Evolutionary conservation across 192 early-diverging fungal genomes (phyloP).

Genomic region (Coemansia nantahalensis): DNA sequence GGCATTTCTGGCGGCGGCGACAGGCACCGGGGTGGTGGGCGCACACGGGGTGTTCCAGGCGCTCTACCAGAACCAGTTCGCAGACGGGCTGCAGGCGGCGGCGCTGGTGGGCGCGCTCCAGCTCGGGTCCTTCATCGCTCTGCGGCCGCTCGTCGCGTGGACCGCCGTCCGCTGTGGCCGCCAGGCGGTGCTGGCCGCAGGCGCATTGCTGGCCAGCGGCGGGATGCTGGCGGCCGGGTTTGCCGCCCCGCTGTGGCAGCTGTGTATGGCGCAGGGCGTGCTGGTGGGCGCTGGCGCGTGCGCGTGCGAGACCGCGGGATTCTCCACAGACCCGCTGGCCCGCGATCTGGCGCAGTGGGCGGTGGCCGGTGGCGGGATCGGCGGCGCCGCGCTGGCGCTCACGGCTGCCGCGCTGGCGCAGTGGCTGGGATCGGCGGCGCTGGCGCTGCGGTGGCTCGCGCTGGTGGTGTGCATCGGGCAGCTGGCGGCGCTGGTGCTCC

Average conservation of each 20-base stretch:
- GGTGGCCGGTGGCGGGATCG: slow-evolving; percentile 10
- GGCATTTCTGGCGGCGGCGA: neutral
- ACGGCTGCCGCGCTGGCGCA: neutral
- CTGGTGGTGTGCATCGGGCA: slow-evolving; percentile 6
- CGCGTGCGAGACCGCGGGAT: slow-evolving; percentile 4
- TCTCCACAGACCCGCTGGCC: slow-evolving; percentile 19
- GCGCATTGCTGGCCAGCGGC: slow-evolving; percentile 9
- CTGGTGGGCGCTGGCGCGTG: slow-evolving; percentile 57
- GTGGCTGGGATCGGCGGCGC: neutral
- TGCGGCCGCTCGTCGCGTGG: neutral
- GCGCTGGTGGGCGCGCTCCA: slow-evolving; percentile 23
- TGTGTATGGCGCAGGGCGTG: slow-evolving; percentile 61
- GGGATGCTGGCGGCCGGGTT: slow-evolving; percentile 37
- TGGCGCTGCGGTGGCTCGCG: slow-evolving; percentile 22
- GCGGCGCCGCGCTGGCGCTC: slow-evolving; percentile 18
- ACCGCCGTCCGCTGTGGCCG: neutral
- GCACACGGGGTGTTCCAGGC: slow-evolving; percentile 23
- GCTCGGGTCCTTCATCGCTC: neutral
- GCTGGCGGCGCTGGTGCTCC: neutral
- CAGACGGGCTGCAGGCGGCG: neutral
- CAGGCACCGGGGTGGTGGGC: slow-evolving; percentile 17
- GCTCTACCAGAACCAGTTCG: slow-evolving; percentile 2
- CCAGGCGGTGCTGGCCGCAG: neutral
- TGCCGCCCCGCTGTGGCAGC: slow-evolving; percentile 57
- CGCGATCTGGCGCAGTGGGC: neutral